Evolutionary conservation across 129 eudicot genomes (phyloP).

Genomic region (Chrysanthemum makinoi): DNA sequence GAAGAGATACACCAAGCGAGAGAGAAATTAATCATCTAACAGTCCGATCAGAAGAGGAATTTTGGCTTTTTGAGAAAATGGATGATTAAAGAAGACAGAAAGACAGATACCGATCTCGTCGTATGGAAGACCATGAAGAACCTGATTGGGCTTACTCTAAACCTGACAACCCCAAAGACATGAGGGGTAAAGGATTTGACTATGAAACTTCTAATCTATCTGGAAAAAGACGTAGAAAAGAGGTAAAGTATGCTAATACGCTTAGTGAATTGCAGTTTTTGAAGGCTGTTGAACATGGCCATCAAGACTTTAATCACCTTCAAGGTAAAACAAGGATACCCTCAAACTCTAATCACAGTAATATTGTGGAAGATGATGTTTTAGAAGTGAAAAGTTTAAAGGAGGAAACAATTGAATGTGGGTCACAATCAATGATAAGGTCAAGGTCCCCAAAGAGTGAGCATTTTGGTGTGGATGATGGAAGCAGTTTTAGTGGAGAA

Average conservation of each 20-base stretch:
- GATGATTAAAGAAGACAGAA: conserved; percentile 82
- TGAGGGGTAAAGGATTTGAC: conserved; percentile 76
- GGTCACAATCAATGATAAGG: conserved; percentile 34
- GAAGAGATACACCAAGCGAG: conserved; percentile 89
- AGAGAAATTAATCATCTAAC: conserved; percentile 41
- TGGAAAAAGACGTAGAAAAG: conserved; percentile 85
- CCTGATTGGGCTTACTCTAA: conserved; percentile 85
- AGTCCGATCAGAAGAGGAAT: conserved; percentile 16
- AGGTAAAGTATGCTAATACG: conserved; percentile 67
- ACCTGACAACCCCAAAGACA: conserved; percentile 54
- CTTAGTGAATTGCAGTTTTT: conserved; percentile 61
- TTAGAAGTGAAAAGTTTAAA: conserved; percentile 40
- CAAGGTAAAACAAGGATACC: conserved; percentile 35
- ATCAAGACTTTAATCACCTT: conserved; percentile 19
- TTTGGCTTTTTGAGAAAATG: conserved; percentile 89
- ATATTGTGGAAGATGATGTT: conserved; percentile 33
- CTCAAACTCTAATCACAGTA: conserved; percentile 21
- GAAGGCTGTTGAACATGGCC: conserved; percentile 80
- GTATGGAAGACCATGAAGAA: conserved; percentile 93
- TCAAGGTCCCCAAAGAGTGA: conserved; percentile 36
- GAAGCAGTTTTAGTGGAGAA: conserved; percentile 29
- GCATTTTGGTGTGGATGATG: conserved; percentile 29
- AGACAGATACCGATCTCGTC: conserved; percentile 86
- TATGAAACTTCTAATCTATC: conserved; percentile 56
- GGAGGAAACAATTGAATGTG: conserved; percentile 46